These are phyloP conservation scores for Suillus cothurnatus DNA, from an alignment of 768 basidiomycete genomes.

Conservation along the genomic window DNA sequence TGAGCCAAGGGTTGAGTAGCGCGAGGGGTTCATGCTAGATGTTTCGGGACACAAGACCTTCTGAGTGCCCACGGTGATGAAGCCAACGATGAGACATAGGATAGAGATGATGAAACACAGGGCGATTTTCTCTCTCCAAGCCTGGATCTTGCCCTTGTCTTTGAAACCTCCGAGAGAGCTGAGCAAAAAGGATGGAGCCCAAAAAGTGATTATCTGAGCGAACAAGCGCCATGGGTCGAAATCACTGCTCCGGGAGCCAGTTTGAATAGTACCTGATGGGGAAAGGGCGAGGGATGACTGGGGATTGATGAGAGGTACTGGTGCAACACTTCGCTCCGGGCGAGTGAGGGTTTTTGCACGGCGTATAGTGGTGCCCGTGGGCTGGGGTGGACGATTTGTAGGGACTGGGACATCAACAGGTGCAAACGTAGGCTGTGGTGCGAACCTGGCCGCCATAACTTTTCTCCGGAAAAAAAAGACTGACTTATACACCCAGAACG, in stretches of 20 bases:
- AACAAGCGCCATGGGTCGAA: conserved; percentile 80
- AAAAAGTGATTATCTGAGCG: conserved; percentile 80
- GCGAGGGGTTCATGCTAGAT: conserved; percentile 41
- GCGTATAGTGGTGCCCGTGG: conserved; percentile 63
- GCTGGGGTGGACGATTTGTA: conserved; percentile 53
- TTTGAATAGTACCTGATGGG: conserved; percentile 39
- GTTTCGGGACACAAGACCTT: conserved; percentile 83
- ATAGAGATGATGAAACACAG: conserved; percentile 85
- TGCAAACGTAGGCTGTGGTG: conserved; percentile 20
- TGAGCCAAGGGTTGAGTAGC: conserved; percentile 58
- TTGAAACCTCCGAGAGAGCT: conserved; percentile 76
- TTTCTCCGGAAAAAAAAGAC: conserved; percentile 2
- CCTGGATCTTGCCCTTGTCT: conserved; percentile 77
- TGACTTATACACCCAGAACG: conserved; percentile 3
- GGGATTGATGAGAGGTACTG: conserved; percentile 92
- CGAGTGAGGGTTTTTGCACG: conserved; percentile 95
- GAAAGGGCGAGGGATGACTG: conserved; percentile 46
- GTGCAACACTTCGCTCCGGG: conserved; percentile 93
- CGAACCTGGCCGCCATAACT: conserved; percentile 27
- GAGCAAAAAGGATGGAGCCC: conserved; percentile 84
- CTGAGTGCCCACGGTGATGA: conserved; percentile 93
- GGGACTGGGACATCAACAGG: conserved; percentile 67
- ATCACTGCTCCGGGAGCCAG: conserved; percentile 29
- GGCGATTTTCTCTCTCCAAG: conserved; percentile 97
- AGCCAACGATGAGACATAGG: conserved; percentile 81